A percentile compares a stretch with the other conserved stretches of the same genome.
These are phyloP conservation scores for Geotrichum reessii DNA, from an alignment of 1,139 yeast genomes.

Conservation along the genomic window DNA sequence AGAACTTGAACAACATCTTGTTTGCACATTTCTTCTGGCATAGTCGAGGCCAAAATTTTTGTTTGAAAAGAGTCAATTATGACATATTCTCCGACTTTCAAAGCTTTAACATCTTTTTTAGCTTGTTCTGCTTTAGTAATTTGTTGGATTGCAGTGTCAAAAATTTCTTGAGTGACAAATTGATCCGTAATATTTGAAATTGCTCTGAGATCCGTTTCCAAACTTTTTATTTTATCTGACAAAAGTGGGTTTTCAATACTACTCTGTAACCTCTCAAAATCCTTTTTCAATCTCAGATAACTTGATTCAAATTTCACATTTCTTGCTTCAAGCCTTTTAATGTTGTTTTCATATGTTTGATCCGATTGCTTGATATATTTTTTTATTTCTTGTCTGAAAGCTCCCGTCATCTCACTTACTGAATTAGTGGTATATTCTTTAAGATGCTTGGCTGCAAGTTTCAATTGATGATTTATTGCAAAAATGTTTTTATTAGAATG, in stretches of 20 bases:
- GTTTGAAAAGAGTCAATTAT: not conserved
- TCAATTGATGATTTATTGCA: not conserved
- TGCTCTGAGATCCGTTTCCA: not conserved
- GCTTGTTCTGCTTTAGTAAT: not conserved
- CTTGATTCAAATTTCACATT: not conserved
- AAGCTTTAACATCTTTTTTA: not conserved
- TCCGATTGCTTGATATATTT: not conserved
- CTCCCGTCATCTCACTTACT: no score
- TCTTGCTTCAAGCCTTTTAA: not conserved
- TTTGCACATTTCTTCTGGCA: not conserved
- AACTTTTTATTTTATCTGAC: not conserved
- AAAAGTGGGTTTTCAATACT: not conserved
- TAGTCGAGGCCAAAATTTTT: not conserved
- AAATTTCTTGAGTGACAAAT: not conserved
- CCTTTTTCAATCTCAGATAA: not conserved
- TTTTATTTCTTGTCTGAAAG: no score
- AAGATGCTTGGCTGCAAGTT: not conserved
- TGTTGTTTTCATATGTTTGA: not conserved
- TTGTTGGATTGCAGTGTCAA: not conserved
- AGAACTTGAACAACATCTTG: not conserved
- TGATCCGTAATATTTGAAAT: not conserved
- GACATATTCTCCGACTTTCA: not conserved
- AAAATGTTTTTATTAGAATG: not conserved
- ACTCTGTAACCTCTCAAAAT: not conserved
- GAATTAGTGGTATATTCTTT: not conserved